Conservation (phyloP, 2,329 filamentous ascomycete genomes). For the Beauveria asiatica region DNA sequence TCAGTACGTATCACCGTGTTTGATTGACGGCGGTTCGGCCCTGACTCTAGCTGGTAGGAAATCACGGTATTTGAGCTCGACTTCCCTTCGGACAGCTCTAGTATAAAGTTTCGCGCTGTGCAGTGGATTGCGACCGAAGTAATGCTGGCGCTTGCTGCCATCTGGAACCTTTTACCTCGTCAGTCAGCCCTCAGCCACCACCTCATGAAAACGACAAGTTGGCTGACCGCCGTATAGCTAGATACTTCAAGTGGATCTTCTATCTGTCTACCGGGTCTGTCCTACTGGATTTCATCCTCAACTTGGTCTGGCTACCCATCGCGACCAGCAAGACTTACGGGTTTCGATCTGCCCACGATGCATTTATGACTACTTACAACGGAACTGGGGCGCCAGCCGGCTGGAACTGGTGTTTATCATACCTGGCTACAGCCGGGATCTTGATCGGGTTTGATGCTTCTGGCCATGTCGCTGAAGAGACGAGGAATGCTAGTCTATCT, state of each 20-base stretch:
- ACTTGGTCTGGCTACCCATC: constrained; percentile 53
- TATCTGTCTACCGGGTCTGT: constrained; percentile 41
- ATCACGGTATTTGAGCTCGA: constrained; percentile 47
- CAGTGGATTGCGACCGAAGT: constrained; percentile 52
- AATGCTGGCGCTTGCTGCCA: constrained; percentile 38
- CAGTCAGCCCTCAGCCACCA: constrained; percentile 20
- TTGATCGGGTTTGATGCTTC: constrained; percentile 54
- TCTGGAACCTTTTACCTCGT: constrained; percentile 44
- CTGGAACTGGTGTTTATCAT: constrained; percentile 57
- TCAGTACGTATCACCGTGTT: constrained; percentile 27
- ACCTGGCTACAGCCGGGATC: constrained; percentile 51
- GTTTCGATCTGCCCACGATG: constrained; percentile 49
- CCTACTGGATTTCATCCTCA: constrained; percentile 49
- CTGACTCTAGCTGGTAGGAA: constrained; percentile 31
- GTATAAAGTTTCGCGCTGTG: constrained; percentile 49
- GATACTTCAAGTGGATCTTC: constrained; percentile 41
- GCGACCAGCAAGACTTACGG: constrained; percentile 46
- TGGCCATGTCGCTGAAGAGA: constrained; percentile 53
- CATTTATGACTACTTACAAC: constrained; percentile 54
- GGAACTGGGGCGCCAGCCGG: constrained; percentile 44
- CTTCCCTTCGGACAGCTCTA: constrained; percentile 43
- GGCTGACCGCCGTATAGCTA: constrained; percentile 21
- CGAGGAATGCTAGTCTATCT: constrained; percentile 46
- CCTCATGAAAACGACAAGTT: background rate
- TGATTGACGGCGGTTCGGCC: background rate